These are phyloP conservation scores for Pythium diclinum DNA, from an alignment of 352 stramenopile genomes.

Conservation along the genomic window DNA sequence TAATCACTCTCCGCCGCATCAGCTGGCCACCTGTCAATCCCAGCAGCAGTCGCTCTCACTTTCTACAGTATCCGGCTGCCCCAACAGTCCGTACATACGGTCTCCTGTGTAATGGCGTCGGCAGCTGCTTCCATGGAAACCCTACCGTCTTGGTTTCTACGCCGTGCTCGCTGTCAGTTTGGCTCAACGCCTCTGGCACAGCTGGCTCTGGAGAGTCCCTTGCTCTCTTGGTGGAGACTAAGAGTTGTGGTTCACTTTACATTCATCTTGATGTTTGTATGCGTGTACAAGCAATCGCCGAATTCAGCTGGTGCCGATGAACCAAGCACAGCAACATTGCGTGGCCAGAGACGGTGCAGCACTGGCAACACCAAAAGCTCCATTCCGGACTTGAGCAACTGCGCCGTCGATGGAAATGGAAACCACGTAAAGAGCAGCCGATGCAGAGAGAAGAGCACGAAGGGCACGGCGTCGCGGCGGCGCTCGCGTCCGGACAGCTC, in stretches of 20 bases:
- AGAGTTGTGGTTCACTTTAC: neutral
- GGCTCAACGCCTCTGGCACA: neutral
- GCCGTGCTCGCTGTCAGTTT: neutral
- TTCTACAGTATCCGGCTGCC: slow-evolving; percentile 6
- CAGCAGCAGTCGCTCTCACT: slow-evolving; percentile 9
- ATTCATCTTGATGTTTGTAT: slow-evolving; percentile 17
- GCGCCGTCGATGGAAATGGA: slow-evolving; percentile 41
- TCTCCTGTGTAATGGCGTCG: neutral
- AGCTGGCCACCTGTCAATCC: slow-evolving; percentile 1
- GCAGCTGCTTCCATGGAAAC: slow-evolving; percentile 17
- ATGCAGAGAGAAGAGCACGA: slow-evolving; percentile 50
- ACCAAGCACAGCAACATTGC: slow-evolving; percentile 11
- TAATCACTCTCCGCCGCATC: slow-evolving; percentile 9
- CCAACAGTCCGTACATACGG: neutral
- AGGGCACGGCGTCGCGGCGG: slow-evolving; percentile 35
- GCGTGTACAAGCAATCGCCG: neutral
- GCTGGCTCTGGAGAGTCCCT: slow-evolving; percentile 6
- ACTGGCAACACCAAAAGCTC: slow-evolving; percentile 44
- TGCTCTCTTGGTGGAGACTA: neutral
- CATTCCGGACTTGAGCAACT: slow-evolving; percentile 43
- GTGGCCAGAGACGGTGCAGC: slow-evolving; percentile 23
- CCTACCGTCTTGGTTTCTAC: neutral
- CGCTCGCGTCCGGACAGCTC: neutral
- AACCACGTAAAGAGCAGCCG: slow-evolving; percentile 47
- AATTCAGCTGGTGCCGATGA: slow-evolving; percentile 4